These are phyloP conservation scores for Dryas octopetala DNA, from an alignment of 306 rosid genomes.

Conservation along the genomic window DNA sequence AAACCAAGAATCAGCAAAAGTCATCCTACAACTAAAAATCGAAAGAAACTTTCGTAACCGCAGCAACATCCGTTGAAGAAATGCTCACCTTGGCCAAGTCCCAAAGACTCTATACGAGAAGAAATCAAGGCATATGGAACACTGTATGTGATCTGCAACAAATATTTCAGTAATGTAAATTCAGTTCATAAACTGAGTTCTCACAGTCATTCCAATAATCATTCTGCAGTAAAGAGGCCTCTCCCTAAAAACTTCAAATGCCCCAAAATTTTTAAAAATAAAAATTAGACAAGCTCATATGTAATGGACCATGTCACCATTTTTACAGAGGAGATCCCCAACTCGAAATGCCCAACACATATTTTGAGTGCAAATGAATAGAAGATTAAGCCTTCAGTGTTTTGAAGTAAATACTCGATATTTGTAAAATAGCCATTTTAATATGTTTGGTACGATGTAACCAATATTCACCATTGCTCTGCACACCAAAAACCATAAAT, in stretches of 20 bases:
- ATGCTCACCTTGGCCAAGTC: slow-evolving; percentile 85
- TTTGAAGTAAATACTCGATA: neutral
- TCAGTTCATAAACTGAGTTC: slow-evolving; percentile 12
- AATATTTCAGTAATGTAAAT: slow-evolving; percentile 12
- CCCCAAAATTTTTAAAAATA: neutral
- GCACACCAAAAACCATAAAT: neutral
- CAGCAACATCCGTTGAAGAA: slow-evolving; percentile 18
- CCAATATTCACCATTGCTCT: neutral
- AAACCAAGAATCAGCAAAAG: slow-evolving; percentile 32
- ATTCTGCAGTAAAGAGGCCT: neutral
- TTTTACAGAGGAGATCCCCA: neutral
- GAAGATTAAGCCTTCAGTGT: neutral
- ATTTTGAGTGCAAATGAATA: neutral
- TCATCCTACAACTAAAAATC: slow-evolving; percentile 11
- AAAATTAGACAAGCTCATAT: neutral
- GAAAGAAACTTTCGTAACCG: slow-evolving; percentile 16
- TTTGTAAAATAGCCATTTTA: neutral
- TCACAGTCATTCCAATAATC: neutral
- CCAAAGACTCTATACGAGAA: slow-evolving; percentile 77
- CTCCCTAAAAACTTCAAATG: neutral
- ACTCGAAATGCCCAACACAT: neutral
- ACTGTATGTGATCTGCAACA: slow-evolving; percentile 87
- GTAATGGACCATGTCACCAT: no score
- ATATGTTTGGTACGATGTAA: neutral
- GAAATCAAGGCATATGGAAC: slow-evolving; percentile 90